Base-by-base conservation (phyloP, 1,139 yeast species). In the Debaryomycetaceae sp. region DNA sequence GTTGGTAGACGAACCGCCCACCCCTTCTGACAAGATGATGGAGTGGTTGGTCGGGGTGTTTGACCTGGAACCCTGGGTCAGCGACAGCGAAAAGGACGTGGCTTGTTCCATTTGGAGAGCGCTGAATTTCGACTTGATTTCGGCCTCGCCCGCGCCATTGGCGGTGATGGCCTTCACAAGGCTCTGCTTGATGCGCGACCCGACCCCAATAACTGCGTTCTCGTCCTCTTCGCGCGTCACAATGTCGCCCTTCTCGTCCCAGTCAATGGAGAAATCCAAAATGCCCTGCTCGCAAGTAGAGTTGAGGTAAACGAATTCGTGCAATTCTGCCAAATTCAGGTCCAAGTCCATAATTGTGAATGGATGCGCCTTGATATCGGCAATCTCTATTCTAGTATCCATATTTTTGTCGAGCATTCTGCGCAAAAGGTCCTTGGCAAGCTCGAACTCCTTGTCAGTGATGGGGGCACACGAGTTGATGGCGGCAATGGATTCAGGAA, bases 141-240 rank as follows among this genome's bases (percentile, higher is more conserved):
- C 62, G 11, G 40, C 31, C 29, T 55, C 61, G 30, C 44, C 51
- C 5, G 51, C 53, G 2, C 59, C 53, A 4, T 56, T 55, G 3
- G 57, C 52, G 12, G 43, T 47, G 18, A 58, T 49, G 0, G 85
- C 83, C 32, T 66, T 66, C 2, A 77, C 61, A 15, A 81, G 54
- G 22, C 80, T 72, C 35, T 71, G 68, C 37, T 65, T 72, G 26
- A 85, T 66, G 35, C 77, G 63, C 26, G 73, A 68, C 4, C 90
- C 90, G 30, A 82, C 64, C 8, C 95, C 95, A 24, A 77, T 69
- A 2, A 85, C 85, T 1, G 95, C 95, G 37, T 72, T 70, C 38
- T 76, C 68, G 12, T 81, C 68, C 39, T 83, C 94, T 37, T 75
- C 77, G 27, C 64, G 68, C 7, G 79, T 64, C n/a, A 79, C 79